Conservation (phyloP, 2,329 filamentous ascomycete genomes). For the Cytospora piceicola region DNA sequence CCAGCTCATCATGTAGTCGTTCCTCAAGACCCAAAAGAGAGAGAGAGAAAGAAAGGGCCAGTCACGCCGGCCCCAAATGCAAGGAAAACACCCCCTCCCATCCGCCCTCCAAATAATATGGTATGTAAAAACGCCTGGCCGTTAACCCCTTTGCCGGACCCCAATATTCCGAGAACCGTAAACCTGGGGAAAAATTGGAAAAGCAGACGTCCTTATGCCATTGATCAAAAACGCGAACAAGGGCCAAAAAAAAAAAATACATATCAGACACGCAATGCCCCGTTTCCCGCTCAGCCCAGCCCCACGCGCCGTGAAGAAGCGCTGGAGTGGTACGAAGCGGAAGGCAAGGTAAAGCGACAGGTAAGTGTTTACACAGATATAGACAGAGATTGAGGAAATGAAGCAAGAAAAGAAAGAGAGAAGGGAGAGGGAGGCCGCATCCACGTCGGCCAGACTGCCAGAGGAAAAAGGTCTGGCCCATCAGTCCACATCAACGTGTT, state of each 20-base stretch:
- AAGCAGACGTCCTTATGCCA: not conserved
- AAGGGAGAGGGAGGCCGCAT: not conserved
- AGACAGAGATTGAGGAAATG: not conserved
- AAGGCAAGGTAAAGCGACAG: not conserved
- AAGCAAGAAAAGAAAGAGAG: not conserved
- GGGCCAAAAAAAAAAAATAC: too few relatives aligned
- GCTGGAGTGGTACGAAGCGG: not conserved
- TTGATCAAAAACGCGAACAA: not conserved
- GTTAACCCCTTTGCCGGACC: not conserved
- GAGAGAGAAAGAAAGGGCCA: not conserved
- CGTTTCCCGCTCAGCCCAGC: not conserved
- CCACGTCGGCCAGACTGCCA: not conserved
- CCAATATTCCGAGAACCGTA: not conserved
- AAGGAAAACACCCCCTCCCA: not conserved
- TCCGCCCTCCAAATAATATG: not conserved
- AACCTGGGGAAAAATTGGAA: not conserved
- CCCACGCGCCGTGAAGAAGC: not conserved
- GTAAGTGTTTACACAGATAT: not conserved
- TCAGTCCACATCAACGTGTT: conserved; percentile 15
- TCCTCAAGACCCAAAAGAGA: not conserved
- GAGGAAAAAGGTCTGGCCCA: not conserved
- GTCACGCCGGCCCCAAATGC: conserved; percentile 10
- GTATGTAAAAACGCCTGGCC: conserved; percentile 20
- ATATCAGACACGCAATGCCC: not conserved
- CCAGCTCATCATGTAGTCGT: not conserved